Evolutionary conservation across 257 asterid genomes (phyloP), one percentile per base, ranked within the genome.

Genomic region (Marsdenia floribunda): DNA sequence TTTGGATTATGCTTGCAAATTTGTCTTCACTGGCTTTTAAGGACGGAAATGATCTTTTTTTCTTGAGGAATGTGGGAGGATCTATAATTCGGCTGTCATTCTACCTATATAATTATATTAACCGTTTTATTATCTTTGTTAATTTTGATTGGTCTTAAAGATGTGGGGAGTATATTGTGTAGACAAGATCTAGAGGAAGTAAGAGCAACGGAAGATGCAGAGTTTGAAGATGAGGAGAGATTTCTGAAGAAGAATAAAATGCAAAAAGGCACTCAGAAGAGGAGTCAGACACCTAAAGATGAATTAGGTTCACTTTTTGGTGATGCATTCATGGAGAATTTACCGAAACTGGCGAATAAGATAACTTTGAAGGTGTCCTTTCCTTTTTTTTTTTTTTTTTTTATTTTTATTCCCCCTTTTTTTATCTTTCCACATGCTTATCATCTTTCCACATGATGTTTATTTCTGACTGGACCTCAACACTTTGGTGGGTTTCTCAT

Each of bases 251-350:
- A 83, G 78, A 87, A 60, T 44, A 72, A 89, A 76, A 86, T 78
- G 85, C 86, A 83, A 44, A 87, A 81, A 76, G 79, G 78, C 82
- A 71, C 46, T 71, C 77, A 79, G 15, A 78, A 73, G 78, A 85
- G 70, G 76, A 72, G 58, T 38, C 81, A 76, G 14, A 80, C 87
- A 4, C 60, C 84, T 8, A 93, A 90, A 74, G 97, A 92, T 80
- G 97, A 90, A 68, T 65, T 81, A 35, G 96, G 97, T 53, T 84
- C 90, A 18, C 96, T 95, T 67, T 95, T 92, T 84, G 97, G 97
- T 6, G 94, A 85, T 71, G 92, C 96, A 29, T 81, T 88, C 80
- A 72, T 78, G 2, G 98, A 96, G 37, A 92, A 90, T 80, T 80
- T 95, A 81, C 99, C 99, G 0, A 89, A 84, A 82, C 90, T 86